A percentile compares a stretch with the other conserved stretches of the same genome.
These are phyloP conservation scores for Orbilia brochopaga DNA, from an alignment of 2,329 filamentous ascomycete genomes.

Conservation along the genomic window DNA sequence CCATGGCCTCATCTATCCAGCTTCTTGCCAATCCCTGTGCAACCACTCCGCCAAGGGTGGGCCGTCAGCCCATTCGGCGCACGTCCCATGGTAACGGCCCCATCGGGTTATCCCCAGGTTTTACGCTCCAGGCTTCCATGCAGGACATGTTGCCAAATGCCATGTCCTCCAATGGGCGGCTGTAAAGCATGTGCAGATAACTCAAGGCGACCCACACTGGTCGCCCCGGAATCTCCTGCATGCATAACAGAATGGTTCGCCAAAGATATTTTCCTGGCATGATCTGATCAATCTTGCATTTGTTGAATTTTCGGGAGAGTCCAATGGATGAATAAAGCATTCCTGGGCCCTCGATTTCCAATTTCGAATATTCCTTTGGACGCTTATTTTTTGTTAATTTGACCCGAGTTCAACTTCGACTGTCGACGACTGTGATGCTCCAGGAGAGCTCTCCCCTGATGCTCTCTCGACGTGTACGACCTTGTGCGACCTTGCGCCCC, in stretches of 20 bases:
- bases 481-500: neutral
- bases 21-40: slow-evolving; percentile 18
- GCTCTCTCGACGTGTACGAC: neutral
- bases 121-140: slow-evolving; percentile 6
- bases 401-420: too few relatives aligned
- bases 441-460: neutral
- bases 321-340: slow-evolving; percentile 24
- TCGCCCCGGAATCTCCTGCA: slow-evolving; percentile 39
- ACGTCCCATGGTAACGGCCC: slow-evolving; percentile 16
- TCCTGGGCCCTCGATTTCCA: neutral
- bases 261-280: too few relatives aligned
- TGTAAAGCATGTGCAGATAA: slow-evolving; percentile 10
- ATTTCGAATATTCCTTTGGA: neutral
- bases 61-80: slow-evolving; percentile 18
- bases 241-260: slow-evolving; percentile 23
- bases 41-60: slow-evolving; percentile 31
- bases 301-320: neutral
- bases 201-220: slow-evolving; percentile 11
- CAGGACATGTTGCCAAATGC: slow-evolving; percentile 19
- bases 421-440: too few relatives aligned
- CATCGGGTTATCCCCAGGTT: slow-evolving; percentile 31
- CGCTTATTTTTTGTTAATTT: neutral
- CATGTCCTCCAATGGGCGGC: slow-evolving; percentile 35
- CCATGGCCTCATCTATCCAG: slow-evolving; percentile 25
- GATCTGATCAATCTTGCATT: too few relatives aligned